These are phyloP conservation scores for Dactylellina sp. DNA, from an alignment of 2,329 filamentous ascomycete species.

Conservation along the genomic window DNA sequence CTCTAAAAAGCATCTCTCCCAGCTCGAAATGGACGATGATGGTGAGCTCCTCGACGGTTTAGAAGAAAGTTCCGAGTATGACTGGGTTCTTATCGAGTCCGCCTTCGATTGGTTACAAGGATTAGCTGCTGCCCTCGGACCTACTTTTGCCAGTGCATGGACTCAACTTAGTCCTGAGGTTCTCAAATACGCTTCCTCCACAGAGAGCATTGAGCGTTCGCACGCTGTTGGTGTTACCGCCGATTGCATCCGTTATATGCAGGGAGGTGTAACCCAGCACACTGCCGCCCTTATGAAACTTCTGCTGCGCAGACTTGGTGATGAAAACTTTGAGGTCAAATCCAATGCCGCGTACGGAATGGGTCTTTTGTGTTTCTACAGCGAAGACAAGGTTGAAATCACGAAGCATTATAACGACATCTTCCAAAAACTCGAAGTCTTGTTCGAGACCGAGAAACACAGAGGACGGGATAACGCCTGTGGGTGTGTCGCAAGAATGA, in stretches of 20 bases:
- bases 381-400: slow-evolving; percentile 78
- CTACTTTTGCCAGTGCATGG: slow-evolving; percentile 87
- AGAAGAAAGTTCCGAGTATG: slow-evolving; percentile 89
- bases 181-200: slow-evolving; percentile 85
- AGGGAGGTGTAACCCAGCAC: slow-evolving; percentile 80
- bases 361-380: slow-evolving; percentile 85
- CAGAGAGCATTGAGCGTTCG: slow-evolving; percentile 86
- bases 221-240: slow-evolving; percentile 92
- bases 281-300: slow-evolving; percentile 81
- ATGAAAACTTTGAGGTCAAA: slow-evolving; percentile 91
- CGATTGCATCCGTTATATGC: slow-evolving; percentile 89
- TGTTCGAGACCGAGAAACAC: slow-evolving; percentile 78
- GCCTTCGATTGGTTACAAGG: slow-evolving; percentile 90
- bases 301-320: slow-evolving; percentile 84
- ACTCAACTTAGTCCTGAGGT: slow-evolving; percentile 95
- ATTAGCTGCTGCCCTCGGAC: slow-evolving; percentile 82
- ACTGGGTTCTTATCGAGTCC: slow-evolving; percentile 96
- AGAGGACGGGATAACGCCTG: slow-evolving; percentile 92
- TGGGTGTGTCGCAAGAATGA: slow-evolving; percentile 91
- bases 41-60: slow-evolving; percentile 74
- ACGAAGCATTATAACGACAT: slow-evolving; percentile 80
- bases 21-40: slow-evolving; percentile 85
- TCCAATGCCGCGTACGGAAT: slow-evolving; percentile 94
- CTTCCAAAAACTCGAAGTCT: slow-evolving; percentile 84
- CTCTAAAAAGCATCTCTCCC: slow-evolving; percentile 90